Evolutionary conservation across 805 yeast genomes (phyloP), one percentile per base, ranked within the genome.

Genomic region (Komagataella mondaviorum): DNA sequence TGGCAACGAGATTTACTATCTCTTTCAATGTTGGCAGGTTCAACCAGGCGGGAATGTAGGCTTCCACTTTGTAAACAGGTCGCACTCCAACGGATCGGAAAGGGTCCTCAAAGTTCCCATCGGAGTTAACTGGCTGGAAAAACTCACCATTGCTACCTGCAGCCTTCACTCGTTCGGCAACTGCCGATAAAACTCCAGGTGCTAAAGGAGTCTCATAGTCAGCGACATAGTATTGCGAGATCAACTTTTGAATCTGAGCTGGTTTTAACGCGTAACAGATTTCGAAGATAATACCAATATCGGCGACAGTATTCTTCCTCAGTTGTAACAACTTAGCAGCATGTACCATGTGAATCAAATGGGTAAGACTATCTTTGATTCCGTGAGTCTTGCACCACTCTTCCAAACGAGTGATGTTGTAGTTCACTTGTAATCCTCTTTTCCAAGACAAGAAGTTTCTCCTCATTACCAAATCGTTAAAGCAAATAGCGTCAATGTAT

Each of bases 351-450:
- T 90, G 97, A 55, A 83, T 83, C 63, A 93, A 76, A 62, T 88
- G 82, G 44, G 82, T 80, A 3, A 91, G 78, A 2, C 95, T 96
- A 63, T 90, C 96, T 49, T 85, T 85, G 55, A 93, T 80, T 50
- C 85, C 90, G 65, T 91, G 96, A 6, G 88, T 81, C 71, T 88
- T 91, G 69, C 98, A 91, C 99, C 99, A 93, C 70, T 93, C 99
- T 67, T 89, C 97, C 60, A 93, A 76, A 61, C 98, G 80, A 3
- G 99, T 93, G 51, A 90, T 95, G 66, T 93, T 93, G 71, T 93
- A 93, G 66, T 89, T 93, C 69, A 93, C 81, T 69, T 93, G 99
- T 59, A 93, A 76, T 48, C 98, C 98, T 64, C 99, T 84, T 71
- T 91, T 93, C 99, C 99, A 93, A 8, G 96, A 85, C 63, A 91